These are phyloP conservation scores for Saccharomycopsis schoenii DNA, from an alignment of 805 yeast genomes.

Conservation along the genomic window DNA sequence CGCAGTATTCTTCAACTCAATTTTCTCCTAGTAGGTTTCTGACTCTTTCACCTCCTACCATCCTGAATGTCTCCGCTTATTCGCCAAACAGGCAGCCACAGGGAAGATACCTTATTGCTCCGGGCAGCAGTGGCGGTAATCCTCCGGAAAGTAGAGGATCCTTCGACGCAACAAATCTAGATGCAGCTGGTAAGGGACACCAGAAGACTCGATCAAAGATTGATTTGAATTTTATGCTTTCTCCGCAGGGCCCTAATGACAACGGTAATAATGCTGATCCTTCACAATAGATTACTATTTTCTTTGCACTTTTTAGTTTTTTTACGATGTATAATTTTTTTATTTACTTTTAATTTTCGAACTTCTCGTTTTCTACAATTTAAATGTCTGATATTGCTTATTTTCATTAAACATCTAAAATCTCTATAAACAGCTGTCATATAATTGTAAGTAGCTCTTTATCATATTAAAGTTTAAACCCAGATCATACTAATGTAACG, in stretches of 20 bases:
- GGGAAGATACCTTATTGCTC: not conserved
- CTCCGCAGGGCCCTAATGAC: constrained; percentile 8
- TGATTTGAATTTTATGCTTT: constrained; percentile 17
- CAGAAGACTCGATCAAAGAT: constrained; percentile 12
- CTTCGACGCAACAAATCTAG: not conserved
- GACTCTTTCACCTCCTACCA: constrained; percentile 1
- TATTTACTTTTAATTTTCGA: not conserved
- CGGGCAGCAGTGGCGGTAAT: not conserved
- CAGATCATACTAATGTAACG: no score
- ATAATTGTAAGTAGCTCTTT: no score
- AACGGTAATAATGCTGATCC: not conserved
- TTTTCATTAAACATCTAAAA: no score
- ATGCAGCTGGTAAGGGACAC: not conserved
- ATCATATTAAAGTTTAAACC: no score
- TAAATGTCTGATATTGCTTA: not conserved
- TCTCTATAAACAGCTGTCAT: no score
- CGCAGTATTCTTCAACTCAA: constrained; percentile 11
- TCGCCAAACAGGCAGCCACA: not conserved
- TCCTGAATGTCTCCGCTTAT: not conserved
- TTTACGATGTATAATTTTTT: not conserved
- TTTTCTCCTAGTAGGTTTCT: not conserved
- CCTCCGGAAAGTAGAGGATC: not conserved
- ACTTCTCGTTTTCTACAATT: not conserved
- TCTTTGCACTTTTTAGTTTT: not conserved
- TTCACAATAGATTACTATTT: not conserved